Base-by-base conservation (phyloP, 83 land plant species). In the Picea engelmannii region DNA sequence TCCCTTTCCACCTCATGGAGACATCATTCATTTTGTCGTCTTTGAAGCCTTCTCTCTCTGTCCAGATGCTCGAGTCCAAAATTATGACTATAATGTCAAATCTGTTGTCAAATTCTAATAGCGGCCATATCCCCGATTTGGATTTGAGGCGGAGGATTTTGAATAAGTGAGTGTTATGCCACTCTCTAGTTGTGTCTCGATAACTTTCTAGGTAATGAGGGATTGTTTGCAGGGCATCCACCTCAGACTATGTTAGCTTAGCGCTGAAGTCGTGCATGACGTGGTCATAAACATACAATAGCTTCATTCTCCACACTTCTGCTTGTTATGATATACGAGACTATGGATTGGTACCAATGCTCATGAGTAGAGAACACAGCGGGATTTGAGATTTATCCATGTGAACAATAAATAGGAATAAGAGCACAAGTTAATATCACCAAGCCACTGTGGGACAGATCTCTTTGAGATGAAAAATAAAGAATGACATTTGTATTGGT, bases 1-100 rank as follows among this genome's bases (percentile, higher is more conserved):
- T 6, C 15, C 91, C 91, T 31, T 82, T 83, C 91, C 91, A 89
- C 61, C 71, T 78, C 21, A 27, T 18, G 3, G 88, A 86, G 0
- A 89, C 40, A 10, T 59, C 61, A 15, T 49, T 13, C 82, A 89
- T 79, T 1, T 88, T 86, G 0, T 78, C 65, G 17, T 89, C 91
- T 20, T 27, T 38, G 40, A 38, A 38, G 40, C 40, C 4, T 38
- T 38, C 40, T 4, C 40, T 38, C 40, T 38, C 40, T 38, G 40
- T 4, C 40, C 40, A 38, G 40, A 38, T 4, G 40, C 40, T 5
- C 5, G 40, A 3, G 40, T 38, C 40, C 40, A 38, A 5, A 38
- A 38, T 38, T 38, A 4, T 5, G 40, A 38, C 4, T 38, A 38
- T 38, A 38, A 38, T 5, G 40, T 38, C 40, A 0, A 5, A 38